Evolutionary conservation across 352 stramenopile species (phyloP).

Genomic region (Pythium coloratum): DNA sequence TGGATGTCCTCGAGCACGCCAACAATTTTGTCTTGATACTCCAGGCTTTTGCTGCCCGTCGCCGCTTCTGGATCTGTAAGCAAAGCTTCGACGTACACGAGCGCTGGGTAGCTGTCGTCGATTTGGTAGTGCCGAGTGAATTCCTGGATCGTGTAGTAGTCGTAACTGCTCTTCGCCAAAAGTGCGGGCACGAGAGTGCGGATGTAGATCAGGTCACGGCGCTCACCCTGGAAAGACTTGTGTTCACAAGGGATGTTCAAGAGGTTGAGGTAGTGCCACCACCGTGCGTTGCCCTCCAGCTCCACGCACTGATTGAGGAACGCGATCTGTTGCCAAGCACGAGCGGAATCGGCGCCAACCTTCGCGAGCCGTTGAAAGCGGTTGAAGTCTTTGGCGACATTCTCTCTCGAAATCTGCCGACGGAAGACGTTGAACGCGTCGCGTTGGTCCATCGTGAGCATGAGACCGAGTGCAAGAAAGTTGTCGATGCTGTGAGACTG

Average conservation of each 20-base stretch:
- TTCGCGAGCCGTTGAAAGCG: constrained; percentile 76
- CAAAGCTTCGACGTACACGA: constrained; percentile 69
- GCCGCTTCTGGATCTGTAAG: constrained; percentile 37
- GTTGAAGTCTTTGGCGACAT: constrained; percentile 80
- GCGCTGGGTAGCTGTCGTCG: constrained; percentile 67
- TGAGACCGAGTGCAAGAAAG: constrained; percentile 60
- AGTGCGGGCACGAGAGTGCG: constrained; percentile 58
- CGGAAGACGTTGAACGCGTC: constrained; percentile 71
- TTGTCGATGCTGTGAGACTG: constrained; percentile 75
- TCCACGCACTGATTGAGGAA: constrained; percentile 84
- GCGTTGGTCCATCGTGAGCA: constrained; percentile 77
- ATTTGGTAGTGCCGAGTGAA: constrained; percentile 87
- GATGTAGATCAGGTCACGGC: constrained; percentile 69
- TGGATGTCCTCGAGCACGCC: constrained; percentile 82
- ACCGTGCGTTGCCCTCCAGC: constrained; percentile 76
- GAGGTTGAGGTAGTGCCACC: constrained; percentile 81
- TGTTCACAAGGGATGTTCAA: constrained; percentile 77
- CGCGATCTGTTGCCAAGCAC: constrained; percentile 76
- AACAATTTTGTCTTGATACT: constrained; percentile 79
- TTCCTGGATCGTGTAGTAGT: constrained; percentile 80
- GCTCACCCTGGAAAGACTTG: constrained; percentile 73
- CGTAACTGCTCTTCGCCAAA: constrained; percentile 66
- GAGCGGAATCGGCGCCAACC: constrained; percentile 69
- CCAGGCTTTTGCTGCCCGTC: constrained; percentile 25
- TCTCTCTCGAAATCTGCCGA: constrained; percentile 76